phyloP scores from a whole-genome alignment of 805 yeast genomes.

The Zygotorulaspora chibaensis region DNA sequence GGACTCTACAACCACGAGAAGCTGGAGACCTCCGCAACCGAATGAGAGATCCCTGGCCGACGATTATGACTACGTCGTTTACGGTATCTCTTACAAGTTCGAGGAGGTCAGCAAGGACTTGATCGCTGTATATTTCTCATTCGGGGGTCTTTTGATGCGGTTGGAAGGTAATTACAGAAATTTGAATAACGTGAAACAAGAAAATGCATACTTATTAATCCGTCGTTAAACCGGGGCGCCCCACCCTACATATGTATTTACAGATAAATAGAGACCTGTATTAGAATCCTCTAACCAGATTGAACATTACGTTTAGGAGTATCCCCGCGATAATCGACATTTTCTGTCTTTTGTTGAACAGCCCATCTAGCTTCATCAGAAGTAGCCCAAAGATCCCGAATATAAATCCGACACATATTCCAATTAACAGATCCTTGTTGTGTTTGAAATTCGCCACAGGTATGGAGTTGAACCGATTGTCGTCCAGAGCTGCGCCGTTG shows the following conservation, averaged over 20 bases:
- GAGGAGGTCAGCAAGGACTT: constrained; percentile 69
- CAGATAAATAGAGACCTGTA: constrained; percentile 3
- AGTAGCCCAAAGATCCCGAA: constrained; percentile 70
- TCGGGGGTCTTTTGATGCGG: constrained; percentile 91
- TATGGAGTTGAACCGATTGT: constrained; percentile 40
- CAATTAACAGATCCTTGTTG: constrained; percentile 65
- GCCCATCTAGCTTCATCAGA: constrained; percentile 52
- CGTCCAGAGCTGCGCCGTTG: constrained; percentile 46
- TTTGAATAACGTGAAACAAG: constrained; percentile 85
- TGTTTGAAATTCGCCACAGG: constrained; percentile 40
- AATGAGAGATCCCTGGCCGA: constrained; percentile 87
- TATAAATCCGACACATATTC: constrained; percentile 68
- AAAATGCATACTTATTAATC: constrained; percentile 82
- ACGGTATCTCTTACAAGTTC: constrained; percentile 94
- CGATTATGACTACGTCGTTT: constrained; percentile 97
- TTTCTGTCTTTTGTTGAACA: constrained; percentile 58
- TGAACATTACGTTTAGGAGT: constrained; percentile 62
- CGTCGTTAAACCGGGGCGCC: constrained; percentile 49
- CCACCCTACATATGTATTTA: neutral
- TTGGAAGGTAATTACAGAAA: constrained; percentile 93
- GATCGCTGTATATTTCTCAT: constrained; percentile 87
- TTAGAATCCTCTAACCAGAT: constrained; percentile 43
- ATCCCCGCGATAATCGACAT: constrained; percentile 73
- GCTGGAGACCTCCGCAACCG: constrained; percentile 61
- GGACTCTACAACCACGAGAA: constrained; percentile 33